Base-by-base conservation (phyloP, 805 yeast species). In the Wickerhamomyces subpelliculosus region DNA sequence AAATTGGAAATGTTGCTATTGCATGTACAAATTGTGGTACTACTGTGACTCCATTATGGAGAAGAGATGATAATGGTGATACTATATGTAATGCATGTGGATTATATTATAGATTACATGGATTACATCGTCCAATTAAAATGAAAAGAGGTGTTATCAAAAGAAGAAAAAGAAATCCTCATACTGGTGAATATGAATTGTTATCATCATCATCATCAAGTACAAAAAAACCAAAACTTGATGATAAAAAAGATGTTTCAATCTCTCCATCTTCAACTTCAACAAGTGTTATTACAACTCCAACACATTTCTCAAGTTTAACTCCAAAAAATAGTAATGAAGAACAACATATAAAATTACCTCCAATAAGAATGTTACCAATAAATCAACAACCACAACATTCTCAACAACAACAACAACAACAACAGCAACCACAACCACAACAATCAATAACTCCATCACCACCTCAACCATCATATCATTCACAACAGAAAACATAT, bases 71-170 rank as follows among this genome's bases (percentile, higher is more conserved):
- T 46, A 69, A 68, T 6, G 95, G 95, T 4, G 80, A 84, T 49
- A 82, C 88, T 20, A 84, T 86, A 19, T 85, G 95, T 65, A 85
- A 85, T 52, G 95, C 95, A 1, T 85, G 95, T 62, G 95, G 88
- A 3, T 61, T 86, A 23, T 86, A 85, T 57, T 80, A 76, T 58
- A 66, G 78, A 41, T 68, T 86, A 31, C 94, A 84, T 52, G 89
- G 90, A 1, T 66, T 67, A 28, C 88, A 82, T 50, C 67, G 95
- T 35, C 95, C 95, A 2, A 78, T 78, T 14, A 75, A 75, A 41
- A 72, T 84, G 83, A 82, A 83, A 50, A 72, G 80, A 48, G 68
- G 71, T 39, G 77, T 84, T 31, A 84, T 85, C 45, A 84, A 83
- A 57, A 70, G 95, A 49, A 67, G 95, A 40, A 80, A 77, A 46